phyloP scores from a whole-genome alignment of 1,284 basidiomycete species.

The Ceratobasidium sp. region DNA sequence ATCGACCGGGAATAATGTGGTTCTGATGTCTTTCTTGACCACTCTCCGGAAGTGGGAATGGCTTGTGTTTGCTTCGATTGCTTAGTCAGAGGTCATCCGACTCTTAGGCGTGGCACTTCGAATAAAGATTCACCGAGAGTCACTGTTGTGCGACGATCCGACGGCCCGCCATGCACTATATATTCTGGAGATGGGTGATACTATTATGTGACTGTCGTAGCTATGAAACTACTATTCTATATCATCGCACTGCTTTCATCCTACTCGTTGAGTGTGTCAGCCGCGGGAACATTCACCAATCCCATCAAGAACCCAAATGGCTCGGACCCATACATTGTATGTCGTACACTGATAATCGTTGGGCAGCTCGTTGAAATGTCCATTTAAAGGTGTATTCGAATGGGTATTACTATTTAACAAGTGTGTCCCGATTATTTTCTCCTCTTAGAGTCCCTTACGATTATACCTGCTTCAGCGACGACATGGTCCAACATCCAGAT shows the following conservation, averaged over 20 bases:
- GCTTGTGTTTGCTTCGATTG: too few relatives aligned
- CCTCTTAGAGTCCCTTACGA: background rate
- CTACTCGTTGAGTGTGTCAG: background rate
- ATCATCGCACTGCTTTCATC: background rate
- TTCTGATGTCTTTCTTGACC: too few relatives aligned
- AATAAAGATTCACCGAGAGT: too few relatives aligned
- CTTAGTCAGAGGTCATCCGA: too few relatives aligned
- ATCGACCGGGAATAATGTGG: too few relatives aligned
- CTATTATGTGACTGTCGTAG: background rate
- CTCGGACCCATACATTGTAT: background rate
- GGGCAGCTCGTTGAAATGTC: background rate
- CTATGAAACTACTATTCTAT: background rate
- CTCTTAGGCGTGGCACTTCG: too few relatives aligned
- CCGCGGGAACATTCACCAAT: background rate
- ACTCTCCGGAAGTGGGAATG: too few relatives aligned
- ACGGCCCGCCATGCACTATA: background rate
- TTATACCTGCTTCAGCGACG: conserved; percentile 52
- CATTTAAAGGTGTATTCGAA: background rate
- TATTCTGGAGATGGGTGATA: background rate
- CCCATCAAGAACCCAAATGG: background rate
- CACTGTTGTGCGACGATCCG: too few relatives aligned
- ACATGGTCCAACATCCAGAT: conserved; percentile 62
- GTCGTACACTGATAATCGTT: background rate
- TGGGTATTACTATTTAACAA: background rate
- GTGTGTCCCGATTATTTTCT: background rate